These are phyloP conservation scores for Rhododendron vialii DNA, from an alignment of 148 eudicot species.

Conservation along the genomic window DNA sequence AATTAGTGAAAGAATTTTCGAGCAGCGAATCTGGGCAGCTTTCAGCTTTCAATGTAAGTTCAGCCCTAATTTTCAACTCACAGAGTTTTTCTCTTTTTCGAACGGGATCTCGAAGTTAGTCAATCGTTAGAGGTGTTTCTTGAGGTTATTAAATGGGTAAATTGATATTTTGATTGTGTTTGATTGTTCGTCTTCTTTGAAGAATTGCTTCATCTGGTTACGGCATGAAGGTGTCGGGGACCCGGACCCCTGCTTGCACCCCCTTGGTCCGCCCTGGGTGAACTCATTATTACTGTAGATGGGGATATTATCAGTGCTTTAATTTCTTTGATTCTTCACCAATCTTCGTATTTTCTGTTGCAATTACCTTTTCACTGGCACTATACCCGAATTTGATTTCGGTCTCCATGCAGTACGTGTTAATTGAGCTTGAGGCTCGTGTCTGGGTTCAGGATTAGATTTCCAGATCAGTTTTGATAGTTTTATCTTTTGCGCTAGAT, in stretches of 20 bases:
- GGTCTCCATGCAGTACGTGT: neutral
- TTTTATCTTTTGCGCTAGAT: neutral
- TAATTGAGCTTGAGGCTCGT: neutral
- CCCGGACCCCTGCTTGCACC: too few relatives aligned
- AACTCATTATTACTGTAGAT: neutral
- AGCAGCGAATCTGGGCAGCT: conserved; percentile 45
- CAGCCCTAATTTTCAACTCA: neutral
- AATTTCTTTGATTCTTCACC: too few relatives aligned
- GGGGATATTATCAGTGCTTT: neutral
- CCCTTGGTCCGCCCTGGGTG: too few relatives aligned
- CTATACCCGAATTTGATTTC: neutral
- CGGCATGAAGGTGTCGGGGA: neutral
- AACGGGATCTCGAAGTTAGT: neutral
- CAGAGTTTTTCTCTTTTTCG: neutral
- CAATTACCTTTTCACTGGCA: neutral
- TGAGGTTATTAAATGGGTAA: neutral
- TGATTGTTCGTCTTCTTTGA: neutral
- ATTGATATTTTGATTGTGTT: neutral
- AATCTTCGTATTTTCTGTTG: neutral
- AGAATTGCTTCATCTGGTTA: neutral
- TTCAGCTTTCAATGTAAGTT: conserved; percentile 35
- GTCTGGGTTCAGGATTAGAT: neutral
- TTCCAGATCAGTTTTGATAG: neutral
- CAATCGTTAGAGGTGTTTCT: neutral
- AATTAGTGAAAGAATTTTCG: conserved; percentile 40